Base-by-base conservation (phyloP, 495 filamentous ascomycete species). In the Hyaloscypha variabilis region DNA sequence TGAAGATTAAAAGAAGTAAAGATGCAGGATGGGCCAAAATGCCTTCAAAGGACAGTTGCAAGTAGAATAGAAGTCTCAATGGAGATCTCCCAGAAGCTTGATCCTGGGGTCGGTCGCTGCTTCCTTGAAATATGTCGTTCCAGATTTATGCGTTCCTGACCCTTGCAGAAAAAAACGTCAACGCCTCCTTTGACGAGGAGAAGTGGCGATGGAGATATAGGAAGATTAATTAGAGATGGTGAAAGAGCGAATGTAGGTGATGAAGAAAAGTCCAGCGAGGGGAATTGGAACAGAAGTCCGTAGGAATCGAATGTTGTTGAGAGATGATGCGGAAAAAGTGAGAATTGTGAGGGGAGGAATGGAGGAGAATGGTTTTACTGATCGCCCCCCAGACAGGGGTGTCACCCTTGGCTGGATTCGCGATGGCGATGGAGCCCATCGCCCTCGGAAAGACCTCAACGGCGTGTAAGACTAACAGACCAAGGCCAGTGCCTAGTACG, bases 231-330 rank as follows among this genome's bases (percentile, higher is more conserved):
- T 54, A 54, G 51, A 54, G 51, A 8, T 14, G 8, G 21, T 19
- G 51, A 54, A 28, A 24, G 8, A 54, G 51, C 51, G 51, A 54
- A 23, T 54, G 51, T 25, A 23, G 17, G 21, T 39, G 56, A n/a
- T n/a, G n/a, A n/a, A n/a, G n/a, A n/a, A 46, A 11, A 26, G 25
- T 59, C 57, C 57, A 59, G 57, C 57, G 57, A 59, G 57, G 57
- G 57, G 26, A 59, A 59, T 23, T 39, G 57, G 34, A 39, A 24
- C n/a, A 39, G 57, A 59, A 23, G 57, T 59, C 57, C 57, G 57
- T 30, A 1, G 54, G 10, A 31, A 34, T 24, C 6, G 34, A 46
- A 46, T 39, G 34, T 42, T 34, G 34, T 59, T 31, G n/a, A 28
- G 57, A 54, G 10, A 54, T 8, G 51, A 25, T 25, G 21, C 51